phyloP scores from a whole-genome alignment of 2,329 filamentous ascomycete species.

The Aspergillus uvarum region DNA sequence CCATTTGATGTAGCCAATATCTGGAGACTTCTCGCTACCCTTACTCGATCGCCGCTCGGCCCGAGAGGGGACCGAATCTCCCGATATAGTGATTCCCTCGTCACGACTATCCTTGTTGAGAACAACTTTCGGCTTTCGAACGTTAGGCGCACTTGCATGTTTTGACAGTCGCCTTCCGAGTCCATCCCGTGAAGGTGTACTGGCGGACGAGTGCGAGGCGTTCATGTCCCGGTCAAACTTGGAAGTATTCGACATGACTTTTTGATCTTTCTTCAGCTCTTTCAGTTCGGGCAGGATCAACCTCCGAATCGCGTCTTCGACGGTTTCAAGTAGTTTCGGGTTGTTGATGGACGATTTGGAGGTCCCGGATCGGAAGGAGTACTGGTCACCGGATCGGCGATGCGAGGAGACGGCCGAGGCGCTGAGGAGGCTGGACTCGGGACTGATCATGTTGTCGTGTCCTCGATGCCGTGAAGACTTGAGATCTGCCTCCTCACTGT shows the following conservation, averaged over 20 bases:
- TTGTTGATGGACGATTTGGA: slow-evolving; percentile 82
- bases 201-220: slow-evolving; percentile 61
- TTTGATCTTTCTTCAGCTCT: slow-evolving; percentile 86
- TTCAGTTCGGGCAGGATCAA: slow-evolving; percentile 89
- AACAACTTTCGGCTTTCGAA: slow-evolving; percentile 62
- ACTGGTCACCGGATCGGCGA: slow-evolving; percentile 55
- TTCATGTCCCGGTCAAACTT: slow-evolving; percentile 66
- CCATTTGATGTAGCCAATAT: slow-evolving; percentile 45
- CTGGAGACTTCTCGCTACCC: slow-evolving; percentile 48
- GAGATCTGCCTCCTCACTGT: slow-evolving; percentile 47
- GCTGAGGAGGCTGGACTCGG: slow-evolving; percentile 63
- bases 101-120: slow-evolving; percentile 60
- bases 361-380: slow-evolving; percentile 59
- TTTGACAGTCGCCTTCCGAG: slow-evolving; percentile 58
- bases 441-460: slow-evolving; percentile 56
- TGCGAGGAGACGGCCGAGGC: slow-evolving; percentile 55
- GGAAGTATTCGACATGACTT: slow-evolving; percentile 68
- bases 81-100: slow-evolving; percentile 58
- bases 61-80: slow-evolving; percentile 50
- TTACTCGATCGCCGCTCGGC: slow-evolving; percentile 56
- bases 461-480: slow-evolving; percentile 51
- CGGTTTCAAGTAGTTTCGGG: slow-evolving; percentile 82
- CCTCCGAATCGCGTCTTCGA: slow-evolving; percentile 88
- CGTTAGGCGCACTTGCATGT: slow-evolving; percentile 61
- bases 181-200: slow-evolving; percentile 56